Evolutionary conservation across 2,329 filamentous ascomycete genomes (phyloP).

Genomic region (Podosphaera xanthii): DNA sequence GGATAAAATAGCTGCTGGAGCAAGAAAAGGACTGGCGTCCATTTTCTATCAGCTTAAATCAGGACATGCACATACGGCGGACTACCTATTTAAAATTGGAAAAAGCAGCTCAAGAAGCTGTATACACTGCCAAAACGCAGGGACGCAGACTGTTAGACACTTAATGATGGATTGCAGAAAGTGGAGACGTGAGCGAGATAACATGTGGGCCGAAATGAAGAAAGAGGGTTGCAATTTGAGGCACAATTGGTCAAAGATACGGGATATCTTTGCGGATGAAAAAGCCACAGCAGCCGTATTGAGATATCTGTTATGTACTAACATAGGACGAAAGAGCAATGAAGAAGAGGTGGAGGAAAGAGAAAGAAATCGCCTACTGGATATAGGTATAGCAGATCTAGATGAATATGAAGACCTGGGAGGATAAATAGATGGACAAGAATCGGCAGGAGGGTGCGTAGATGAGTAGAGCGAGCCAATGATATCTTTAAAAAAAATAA

Average conservation of each 20-base stretch:
- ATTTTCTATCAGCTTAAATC: neutral
- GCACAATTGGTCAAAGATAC: neutral
- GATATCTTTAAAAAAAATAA: too few species aligned
- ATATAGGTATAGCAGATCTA: neutral
- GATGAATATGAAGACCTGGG: too few species aligned
- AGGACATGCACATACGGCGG: neutral
- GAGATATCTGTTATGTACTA: too few species aligned
- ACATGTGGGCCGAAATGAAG: neutral
- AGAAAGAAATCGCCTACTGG: neutral
- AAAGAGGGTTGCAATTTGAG: neutral
- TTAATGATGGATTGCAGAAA: neutral
- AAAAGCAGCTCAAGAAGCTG: neutral
- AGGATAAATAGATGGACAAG: too few species aligned
- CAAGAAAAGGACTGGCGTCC: neutral
- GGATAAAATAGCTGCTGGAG: too few species aligned
- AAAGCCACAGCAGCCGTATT: too few species aligned
- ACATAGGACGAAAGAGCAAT: too few species aligned
- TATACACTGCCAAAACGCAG: neutral
- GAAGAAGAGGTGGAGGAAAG: neutral
- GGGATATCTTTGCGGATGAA: too few species aligned
- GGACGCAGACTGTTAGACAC: neutral
- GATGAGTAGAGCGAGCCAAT: too few species aligned
- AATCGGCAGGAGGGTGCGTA: too few species aligned
- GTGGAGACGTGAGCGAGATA: neutral
- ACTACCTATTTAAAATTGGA: neutral